A percentile compares a stretch with the other conserved stretches of the same genome.
Conservation (phyloP, 2,329 filamentous ascomycete species). For the Didymella lethalis region DNA sequence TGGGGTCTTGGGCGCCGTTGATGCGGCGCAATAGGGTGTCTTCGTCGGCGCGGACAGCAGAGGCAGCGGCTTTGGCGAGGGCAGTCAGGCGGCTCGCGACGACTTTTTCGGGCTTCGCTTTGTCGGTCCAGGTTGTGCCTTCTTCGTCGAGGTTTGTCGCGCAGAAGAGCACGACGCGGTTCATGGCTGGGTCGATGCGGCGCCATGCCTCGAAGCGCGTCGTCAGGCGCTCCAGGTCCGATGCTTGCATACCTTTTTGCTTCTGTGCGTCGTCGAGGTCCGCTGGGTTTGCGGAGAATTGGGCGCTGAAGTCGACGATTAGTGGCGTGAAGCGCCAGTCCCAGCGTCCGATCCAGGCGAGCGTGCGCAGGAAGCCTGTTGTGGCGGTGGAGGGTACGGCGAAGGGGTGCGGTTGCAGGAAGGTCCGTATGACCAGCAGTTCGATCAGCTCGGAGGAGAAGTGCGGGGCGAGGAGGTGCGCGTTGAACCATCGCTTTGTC, state of each 20-base stretch:
- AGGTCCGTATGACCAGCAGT: slow-evolving; percentile 78
- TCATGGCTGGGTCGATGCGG: slow-evolving; percentile 87
- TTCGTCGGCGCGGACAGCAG: slow-evolving; percentile 59
- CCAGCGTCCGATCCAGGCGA: slow-evolving; percentile 84
- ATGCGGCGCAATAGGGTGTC: slow-evolving; percentile 54
- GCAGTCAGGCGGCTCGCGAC: slow-evolving; percentile 83
- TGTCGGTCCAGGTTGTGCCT: slow-evolving; percentile 82
- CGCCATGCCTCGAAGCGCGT: slow-evolving; percentile 84
- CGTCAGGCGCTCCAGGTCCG: slow-evolving; percentile 68
- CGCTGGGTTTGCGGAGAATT: slow-evolving; percentile 29
- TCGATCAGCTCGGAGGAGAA: slow-evolving; percentile 84
- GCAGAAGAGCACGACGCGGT: slow-evolving; percentile 79
- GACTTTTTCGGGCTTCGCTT: slow-evolving; percentile 75
- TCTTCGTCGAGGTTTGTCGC: slow-evolving; percentile 80
- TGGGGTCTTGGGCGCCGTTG: slow-evolving; percentile 13
- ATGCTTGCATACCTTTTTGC: slow-evolving; percentile 59
- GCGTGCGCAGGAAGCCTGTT: slow-evolving; percentile 81
- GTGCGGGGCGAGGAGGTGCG: slow-evolving; percentile 80
- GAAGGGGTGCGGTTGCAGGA: slow-evolving; percentile 85
- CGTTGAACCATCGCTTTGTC: slow-evolving; percentile 87
- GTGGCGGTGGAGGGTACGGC: slow-evolving; percentile 75
- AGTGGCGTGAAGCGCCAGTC: slow-evolving; percentile 89
- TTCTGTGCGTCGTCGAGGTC: slow-evolving; percentile 29
- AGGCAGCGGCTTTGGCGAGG: slow-evolving; percentile 75
- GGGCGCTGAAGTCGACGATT: slow-evolving; percentile 73